These are phyloP conservation scores for Cyberlindnera mississippiensis DNA, from an alignment of 805 yeast species.

Conservation along the genomic window DNA sequence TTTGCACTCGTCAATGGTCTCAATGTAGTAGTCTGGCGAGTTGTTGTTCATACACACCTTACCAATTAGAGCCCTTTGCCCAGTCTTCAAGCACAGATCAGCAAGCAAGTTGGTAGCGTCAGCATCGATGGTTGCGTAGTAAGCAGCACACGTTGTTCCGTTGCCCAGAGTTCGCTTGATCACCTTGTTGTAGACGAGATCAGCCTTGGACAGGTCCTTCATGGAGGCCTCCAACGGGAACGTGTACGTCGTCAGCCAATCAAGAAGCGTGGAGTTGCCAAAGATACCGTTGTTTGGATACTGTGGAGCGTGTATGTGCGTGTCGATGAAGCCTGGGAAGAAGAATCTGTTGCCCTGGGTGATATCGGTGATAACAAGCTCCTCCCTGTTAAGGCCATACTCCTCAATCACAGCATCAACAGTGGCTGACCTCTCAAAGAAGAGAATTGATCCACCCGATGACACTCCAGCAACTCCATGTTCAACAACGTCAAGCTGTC, in stretches of 20 bases:
- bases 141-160: conserved; percentile 92
- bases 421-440: conserved; percentile 22
- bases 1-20: conserved; percentile 51
- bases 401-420: conserved; percentile 8
- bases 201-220: conserved; percentile 49
- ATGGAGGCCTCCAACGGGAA: conserved; percentile 83
- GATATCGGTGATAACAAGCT: conserved; percentile 31
- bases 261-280: conserved; percentile 77
- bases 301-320: conserved; percentile 84
- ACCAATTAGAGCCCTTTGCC: conserved; percentile 90
- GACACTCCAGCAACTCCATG: conserved; percentile 61
- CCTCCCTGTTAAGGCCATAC: conserved; percentile 23
- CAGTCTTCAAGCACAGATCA: conserved; percentile 55
- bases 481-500: conserved; percentile 50
- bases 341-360: conserved; percentile 48
- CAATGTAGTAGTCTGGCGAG: conserved; percentile 68
- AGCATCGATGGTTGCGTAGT: conserved; percentile 84
- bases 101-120: conserved; percentile 76
- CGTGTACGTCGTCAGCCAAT: conserved; percentile 86
- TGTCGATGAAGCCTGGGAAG: conserved; percentile 80
- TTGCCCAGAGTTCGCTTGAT: conserved; percentile 63
- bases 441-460: conserved; percentile 31
- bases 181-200: conserved; percentile 58
- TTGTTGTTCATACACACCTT: conserved; percentile 91
- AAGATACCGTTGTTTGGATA: conserved; percentile 81